A percentile compares a stretch with the other conserved stretches of the same genome.
These are phyloP conservation scores for Termitomyces sp. DNA, from an alignment of 768 basidiomycete genomes.

Conservation along the genomic window DNA sequence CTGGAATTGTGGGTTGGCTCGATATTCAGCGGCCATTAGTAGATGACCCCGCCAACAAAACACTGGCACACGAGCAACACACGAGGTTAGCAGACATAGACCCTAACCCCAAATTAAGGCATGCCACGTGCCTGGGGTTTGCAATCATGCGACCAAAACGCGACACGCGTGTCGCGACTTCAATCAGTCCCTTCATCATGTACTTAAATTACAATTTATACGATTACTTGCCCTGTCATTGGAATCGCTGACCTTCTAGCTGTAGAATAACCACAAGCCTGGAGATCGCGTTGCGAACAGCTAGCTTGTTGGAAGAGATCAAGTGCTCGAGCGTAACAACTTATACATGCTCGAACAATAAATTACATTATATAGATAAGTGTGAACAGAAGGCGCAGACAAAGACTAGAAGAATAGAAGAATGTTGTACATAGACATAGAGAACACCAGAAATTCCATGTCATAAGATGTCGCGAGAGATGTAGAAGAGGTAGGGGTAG, in stretches of 20 bases:
- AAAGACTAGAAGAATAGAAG: not conserved
- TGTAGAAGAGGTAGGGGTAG: conserved; percentile 1
- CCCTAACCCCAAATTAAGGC: conserved; percentile 37
- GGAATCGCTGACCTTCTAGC: not conserved
- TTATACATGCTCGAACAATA: conserved; percentile 29
- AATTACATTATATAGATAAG: conserved; percentile 27
- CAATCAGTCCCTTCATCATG: not conserved
- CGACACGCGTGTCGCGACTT: not conserved
- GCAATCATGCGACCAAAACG: conserved; percentile 5
- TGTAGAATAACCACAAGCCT: not conserved
- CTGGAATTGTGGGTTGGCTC: conserved; percentile 20
- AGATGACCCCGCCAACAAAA: not conserved
- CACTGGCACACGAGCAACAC: too few relatives aligned
- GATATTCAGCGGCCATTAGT: conserved; percentile 12
- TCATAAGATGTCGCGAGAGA: not conserved
- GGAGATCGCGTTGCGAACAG: too few relatives aligned
- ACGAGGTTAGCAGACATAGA: too few relatives aligned
- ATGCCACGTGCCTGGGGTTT: conserved; percentile 11
- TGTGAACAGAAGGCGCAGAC: conserved; percentile 1
- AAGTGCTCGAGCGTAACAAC: conserved; percentile 1
- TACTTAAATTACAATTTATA: too few relatives aligned
- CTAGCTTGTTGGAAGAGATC: not conserved
- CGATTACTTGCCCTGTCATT: too few relatives aligned
- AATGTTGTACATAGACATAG: conserved; percentile 5
- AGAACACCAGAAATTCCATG: not conserved